These are phyloP conservation scores for Hypomyces rosellus DNA, from an alignment of 2,329 filamentous ascomycete genomes.

Conservation along the genomic window DNA sequence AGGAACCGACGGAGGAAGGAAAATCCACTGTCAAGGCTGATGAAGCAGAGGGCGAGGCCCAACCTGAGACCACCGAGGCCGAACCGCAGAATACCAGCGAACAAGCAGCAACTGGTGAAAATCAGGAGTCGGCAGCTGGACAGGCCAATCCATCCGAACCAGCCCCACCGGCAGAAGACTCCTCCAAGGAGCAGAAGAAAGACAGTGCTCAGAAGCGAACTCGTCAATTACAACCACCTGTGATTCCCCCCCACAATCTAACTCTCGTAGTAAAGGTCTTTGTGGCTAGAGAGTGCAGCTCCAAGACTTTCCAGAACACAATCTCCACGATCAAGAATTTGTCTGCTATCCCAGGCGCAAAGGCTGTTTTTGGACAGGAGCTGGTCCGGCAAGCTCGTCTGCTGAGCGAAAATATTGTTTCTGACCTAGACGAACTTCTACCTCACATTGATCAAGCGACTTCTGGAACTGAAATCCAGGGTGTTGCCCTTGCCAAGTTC, in stretches of 20 bases:
- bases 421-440: constrained; percentile 77
- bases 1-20: constrained; percentile 57
- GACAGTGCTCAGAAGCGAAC: constrained; percentile 42
- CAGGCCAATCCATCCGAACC: constrained; percentile 20
- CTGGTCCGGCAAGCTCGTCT: constrained; percentile 80
- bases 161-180: constrained; percentile 18
- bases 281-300: constrained; percentile 90
- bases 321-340: constrained; percentile 98
- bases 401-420: constrained; percentile 76
- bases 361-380: constrained; percentile 87
- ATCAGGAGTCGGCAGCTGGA: constrained; percentile 17
- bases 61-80: constrained; percentile 16
- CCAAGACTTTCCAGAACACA: constrained; percentile 96
- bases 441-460: constrained; percentile 81
- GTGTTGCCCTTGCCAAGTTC: constrained; percentile 88
- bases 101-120: constrained; percentile 12
- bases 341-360: constrained; percentile 84
- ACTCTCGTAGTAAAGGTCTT: constrained; percentile 95
- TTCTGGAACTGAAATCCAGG: constrained; percentile 90
- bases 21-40: constrained; percentile 30
- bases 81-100: constrained; percentile 27
- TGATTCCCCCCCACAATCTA: constrained; percentile 83
- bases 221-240: constrained; percentile 65
- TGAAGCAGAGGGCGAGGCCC: constrained; percentile 29
- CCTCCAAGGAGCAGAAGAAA: constrained; percentile 29